phyloP scores from a whole-genome alignment of 2,329 filamentous ascomycete genomes.

The Kalaharituber pfeilii region DNA sequence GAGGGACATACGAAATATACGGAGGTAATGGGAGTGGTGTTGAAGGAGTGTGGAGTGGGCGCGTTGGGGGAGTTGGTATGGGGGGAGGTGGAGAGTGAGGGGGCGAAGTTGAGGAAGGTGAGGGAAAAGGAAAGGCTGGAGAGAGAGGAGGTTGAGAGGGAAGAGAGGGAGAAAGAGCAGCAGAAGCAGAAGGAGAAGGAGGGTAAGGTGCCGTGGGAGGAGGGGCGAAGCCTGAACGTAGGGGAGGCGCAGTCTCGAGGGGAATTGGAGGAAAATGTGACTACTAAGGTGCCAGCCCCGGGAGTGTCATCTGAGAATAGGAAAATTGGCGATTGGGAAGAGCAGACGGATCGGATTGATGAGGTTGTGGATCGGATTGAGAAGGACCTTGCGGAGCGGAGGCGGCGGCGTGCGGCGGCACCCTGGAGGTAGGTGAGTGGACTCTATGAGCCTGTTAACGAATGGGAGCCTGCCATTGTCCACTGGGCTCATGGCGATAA shows the following conservation, averaged over 20 bases:
- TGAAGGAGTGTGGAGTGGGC: slow-evolving; percentile 46
- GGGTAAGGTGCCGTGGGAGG: background rate
- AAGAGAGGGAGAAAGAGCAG: slow-evolving; percentile 25
- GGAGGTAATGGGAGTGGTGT: slow-evolving; percentile 46
- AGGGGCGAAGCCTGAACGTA: background rate
- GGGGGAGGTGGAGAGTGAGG: slow-evolving; percentile 23
- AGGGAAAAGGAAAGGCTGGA: slow-evolving; percentile 29
- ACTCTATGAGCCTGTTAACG: no score
- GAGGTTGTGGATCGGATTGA: background rate
- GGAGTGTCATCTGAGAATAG: background rate
- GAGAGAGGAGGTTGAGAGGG: slow-evolving; percentile 28
- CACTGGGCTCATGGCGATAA: no score
- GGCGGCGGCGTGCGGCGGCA: background rate
- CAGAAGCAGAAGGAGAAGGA: background rate
- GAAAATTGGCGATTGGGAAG: background rate
- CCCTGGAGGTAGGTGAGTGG: no score
- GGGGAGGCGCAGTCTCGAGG: background rate
- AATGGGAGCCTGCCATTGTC: no score
- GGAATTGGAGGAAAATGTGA: background rate
- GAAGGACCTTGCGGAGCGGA: background rate
- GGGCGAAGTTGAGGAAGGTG: background rate
- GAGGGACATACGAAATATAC: slow-evolving; percentile 52
- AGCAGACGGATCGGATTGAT: background rate
- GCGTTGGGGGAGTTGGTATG: slow-evolving; percentile 41
- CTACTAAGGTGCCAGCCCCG: background rate